A percentile compares a stretch with the other conserved stretches of the same genome.
These are phyloP conservation scores for Ganoderma resinaceum DNA, from an alignment of 1,284 basidiomycete genomes.

Conservation along the genomic window DNA sequence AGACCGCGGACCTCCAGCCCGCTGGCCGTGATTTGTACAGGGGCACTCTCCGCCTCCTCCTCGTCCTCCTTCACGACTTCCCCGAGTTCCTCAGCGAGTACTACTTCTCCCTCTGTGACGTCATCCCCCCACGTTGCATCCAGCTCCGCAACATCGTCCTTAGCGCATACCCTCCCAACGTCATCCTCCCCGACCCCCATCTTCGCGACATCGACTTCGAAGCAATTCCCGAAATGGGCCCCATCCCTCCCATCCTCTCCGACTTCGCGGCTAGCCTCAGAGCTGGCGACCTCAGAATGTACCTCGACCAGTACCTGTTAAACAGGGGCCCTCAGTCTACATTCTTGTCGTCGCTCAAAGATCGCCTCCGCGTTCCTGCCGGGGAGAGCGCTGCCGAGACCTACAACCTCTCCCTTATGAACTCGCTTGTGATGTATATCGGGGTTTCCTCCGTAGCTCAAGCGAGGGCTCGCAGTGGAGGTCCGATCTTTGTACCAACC, in stretches of 20 bases:
- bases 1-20: conserved; percentile 79
- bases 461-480: conserved; percentile 81
- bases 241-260: conserved; percentile 88
- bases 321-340: conserved; percentile 65
- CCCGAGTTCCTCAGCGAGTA: conserved; percentile 98
- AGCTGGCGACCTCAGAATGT: conserved; percentile 76
- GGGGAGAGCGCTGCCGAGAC: conserved; percentile 62
- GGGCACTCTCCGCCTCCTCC: conserved; percentile 90
- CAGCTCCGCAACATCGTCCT: conserved; percentile 98
- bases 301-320: conserved; percentile 86
- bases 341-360: conserved; percentile 84
- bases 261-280: conserved; percentile 88
- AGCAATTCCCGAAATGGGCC: conserved; percentile 85
- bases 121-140: conserved; percentile 91
- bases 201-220: conserved; percentile 77
- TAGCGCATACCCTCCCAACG: conserved; percentile 92
- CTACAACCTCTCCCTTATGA: conserved; percentile 92
- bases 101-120: conserved; percentile 95
- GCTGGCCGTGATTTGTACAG: conserved; percentile 92
- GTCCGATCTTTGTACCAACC: conserved; percentile 78
- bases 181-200: conserved; percentile 90
- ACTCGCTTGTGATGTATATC: conserved; percentile 94
- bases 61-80: conserved; percentile 98
- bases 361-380: conserved; percentile 68
- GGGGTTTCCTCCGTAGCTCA: conserved; percentile 90